Base-by-base conservation (phyloP, 2,329 filamentous ascomycete genomes). In the Alternaria arborescens region DNA sequence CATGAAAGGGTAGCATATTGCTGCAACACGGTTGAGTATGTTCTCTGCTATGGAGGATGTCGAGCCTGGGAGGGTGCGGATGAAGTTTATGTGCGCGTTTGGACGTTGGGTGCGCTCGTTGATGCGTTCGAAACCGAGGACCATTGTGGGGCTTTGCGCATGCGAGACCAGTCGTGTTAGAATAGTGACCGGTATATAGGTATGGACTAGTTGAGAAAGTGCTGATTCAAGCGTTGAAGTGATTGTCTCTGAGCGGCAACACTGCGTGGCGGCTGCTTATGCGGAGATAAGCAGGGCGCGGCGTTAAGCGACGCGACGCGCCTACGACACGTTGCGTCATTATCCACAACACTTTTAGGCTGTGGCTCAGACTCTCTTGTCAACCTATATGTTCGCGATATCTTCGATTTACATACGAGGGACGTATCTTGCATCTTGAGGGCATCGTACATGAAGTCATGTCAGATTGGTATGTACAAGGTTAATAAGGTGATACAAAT, bases 41-140 rank as follows among this genome's bases (percentile, higher is more conserved):
- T 64, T 62, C 36, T 73, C 71, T 42, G 78, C 76, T n/a, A 64
- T 71, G 4, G 66, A n/a, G 28, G 73, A 59, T 32, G 69, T 64
- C 0, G 85, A 80, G 0, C 91, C 90, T 14, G 88, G 84, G 0
- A 94, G 82, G 1, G 92, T 89, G 72, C 93, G 93, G 80, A 97
- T 94, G 82, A 97, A 97, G 74, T 92, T 87, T 68, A 97, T 92
- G 61, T 88, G 86, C 22, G 87, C 83, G 70, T 95, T 96, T 8
- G 92, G 92, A 60, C 91, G 89, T 55, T 89, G 87, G 46, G 84
- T 86, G 72, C 86, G 90, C 68, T 88, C 89, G 72, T 97, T 97
- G 52, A 96, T 83, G 64, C 92, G 87, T 80, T 92, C 87, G 73
- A 93, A 91, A 54, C 91, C 91, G 58, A 92, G 81, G 51, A 91